These are phyloP conservation scores for Fusarium tuaranense DNA, from an alignment of 2,329 filamentous ascomycete species.

Conservation along the genomic window DNA sequence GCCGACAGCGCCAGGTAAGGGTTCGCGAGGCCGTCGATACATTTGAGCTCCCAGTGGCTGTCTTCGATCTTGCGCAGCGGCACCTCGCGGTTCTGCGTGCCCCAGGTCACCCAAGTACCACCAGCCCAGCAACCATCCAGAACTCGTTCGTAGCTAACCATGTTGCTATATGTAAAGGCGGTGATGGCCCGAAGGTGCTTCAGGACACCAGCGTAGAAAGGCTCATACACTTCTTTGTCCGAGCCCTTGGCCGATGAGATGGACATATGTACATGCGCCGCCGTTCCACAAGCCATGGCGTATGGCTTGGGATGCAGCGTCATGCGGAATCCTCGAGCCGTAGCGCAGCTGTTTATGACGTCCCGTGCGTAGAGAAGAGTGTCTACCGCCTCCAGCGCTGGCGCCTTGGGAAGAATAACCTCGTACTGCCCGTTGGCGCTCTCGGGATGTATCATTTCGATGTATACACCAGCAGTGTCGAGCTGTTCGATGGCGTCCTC, in stretches of 20 bases:
- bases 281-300: constrained; percentile 68
- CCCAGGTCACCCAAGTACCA: constrained; percentile 84
- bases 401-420: constrained; percentile 73
- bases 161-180: constrained; percentile 76
- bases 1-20: constrained; percentile 71
- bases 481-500: constrained; percentile 74
- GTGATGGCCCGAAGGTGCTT: constrained; percentile 73
- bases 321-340: constrained; percentile 71
- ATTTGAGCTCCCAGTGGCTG: constrained; percentile 83
- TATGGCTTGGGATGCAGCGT: constrained; percentile 82
- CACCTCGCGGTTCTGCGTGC: constrained; percentile 82
- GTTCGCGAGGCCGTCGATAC: constrained; percentile 83
- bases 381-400: constrained; percentile 77
- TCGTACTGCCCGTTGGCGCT: constrained; percentile 81
- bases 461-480: constrained; percentile 69
- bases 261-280: constrained; percentile 77
- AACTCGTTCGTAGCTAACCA: constrained; percentile 76
- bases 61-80: constrained; percentile 75
- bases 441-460: constrained; percentile 82
- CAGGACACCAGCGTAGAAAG: constrained; percentile 80
- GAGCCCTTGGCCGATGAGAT: constrained; percentile 61
- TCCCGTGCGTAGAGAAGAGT: constrained; percentile 77
- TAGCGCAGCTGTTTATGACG: constrained; percentile 73
- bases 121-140: constrained; percentile 80
- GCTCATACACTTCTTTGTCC: constrained; percentile 62